Percentiles rank a stretch among this genome's conserved stretches.
phyloP scores from a whole-genome alignment of 192 early-diverging fungal genomes.

The Spinellus fusiger region DNA sequence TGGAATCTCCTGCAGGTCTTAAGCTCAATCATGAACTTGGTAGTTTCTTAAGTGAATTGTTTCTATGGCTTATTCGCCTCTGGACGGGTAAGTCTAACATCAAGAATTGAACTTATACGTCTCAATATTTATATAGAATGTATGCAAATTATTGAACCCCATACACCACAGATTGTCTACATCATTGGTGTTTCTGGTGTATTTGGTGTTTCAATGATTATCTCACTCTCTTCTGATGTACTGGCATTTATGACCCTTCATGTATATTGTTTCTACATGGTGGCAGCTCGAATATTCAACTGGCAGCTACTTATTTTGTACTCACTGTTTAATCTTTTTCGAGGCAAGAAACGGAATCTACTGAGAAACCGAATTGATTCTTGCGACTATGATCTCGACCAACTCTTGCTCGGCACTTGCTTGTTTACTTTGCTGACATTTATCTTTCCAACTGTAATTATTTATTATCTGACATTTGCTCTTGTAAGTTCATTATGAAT shows the following conservation, averaged over 20 bases:
- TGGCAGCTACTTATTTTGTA: conserved; percentile 85
- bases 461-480: conserved; percentile 90
- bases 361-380: conserved; percentile 89
- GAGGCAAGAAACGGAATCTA: conserved; percentile 83
- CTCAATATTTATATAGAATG: conserved; percentile 27
- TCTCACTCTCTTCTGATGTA: conserved; percentile 81
- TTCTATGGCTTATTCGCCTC: conserved; percentile 77
- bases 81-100: conserved; percentile 62
- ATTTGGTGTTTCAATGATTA: conserved; percentile 79
- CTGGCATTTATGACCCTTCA: conserved; percentile 83
- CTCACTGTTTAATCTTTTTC: conserved; percentile 89
- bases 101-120: not conserved
- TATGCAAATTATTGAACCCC: conserved; percentile 38
- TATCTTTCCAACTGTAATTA: conserved; percentile 90
- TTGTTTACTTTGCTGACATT: conserved; percentile 90
- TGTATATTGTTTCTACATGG: conserved; percentile 92
- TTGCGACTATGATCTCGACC: conserved; percentile 92
- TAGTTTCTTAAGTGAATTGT: conserved; percentile 85
- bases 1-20: conserved; percentile 88
- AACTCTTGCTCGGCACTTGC: conserved; percentile 90
- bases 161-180: conserved; percentile 57
- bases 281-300: conserved; percentile 87
- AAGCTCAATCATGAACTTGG: conserved; percentile 92
- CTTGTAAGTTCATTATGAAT: conserved; percentile 42
- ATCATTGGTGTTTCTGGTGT: conserved; percentile 69